phyloP scores from a whole-genome alignment of 2,329 filamentous ascomycete genomes.

The Chaetomium olivaceum region DNA sequence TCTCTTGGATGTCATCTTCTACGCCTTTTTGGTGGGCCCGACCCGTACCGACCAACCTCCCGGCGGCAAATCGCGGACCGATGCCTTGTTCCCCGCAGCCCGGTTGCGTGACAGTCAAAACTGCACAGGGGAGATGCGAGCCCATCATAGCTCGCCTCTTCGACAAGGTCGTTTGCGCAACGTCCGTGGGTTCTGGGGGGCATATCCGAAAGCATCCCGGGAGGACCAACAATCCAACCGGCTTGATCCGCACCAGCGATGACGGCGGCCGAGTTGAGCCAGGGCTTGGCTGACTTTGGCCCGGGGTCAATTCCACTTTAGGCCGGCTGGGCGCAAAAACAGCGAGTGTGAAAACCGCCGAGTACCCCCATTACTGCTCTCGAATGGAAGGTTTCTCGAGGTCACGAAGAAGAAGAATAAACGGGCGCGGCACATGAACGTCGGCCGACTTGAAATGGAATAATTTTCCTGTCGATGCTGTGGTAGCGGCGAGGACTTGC shows the following conservation, averaged over 20 bases:
- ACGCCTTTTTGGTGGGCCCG: slow-evolving; percentile 21
- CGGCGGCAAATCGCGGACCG: slow-evolving; percentile 17
- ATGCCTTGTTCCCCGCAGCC: slow-evolving; percentile 7
- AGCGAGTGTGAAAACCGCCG: not conserved
- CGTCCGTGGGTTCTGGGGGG: not conserved
- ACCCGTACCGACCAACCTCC: not conserved
- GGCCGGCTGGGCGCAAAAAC: not conserved
- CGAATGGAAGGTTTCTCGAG: not conserved
- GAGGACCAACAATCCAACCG: not conserved
- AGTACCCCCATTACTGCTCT: not conserved
- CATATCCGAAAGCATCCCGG: not conserved
- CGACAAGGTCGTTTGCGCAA: not conserved
- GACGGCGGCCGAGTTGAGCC: not conserved
- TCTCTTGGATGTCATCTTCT: slow-evolving; percentile 17
- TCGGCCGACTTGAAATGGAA: not conserved
- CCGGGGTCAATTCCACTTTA: not conserved
- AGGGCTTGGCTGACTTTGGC: not conserved
- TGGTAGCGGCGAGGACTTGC: not conserved
- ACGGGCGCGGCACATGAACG: too few relatives aligned
- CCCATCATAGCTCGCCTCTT: not conserved
- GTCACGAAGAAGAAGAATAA: not conserved
- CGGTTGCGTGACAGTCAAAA: slow-evolving; percentile 10
- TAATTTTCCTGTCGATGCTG: not conserved
- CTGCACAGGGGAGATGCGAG: not conserved
- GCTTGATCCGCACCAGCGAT: not conserved